Percentiles rank a stretch among this genome's conserved stretches.
These are phyloP conservation scores for Urostyla sp. DNA, from an alignment of 73 alveolate species.

Conservation along the genomic window DNA sequence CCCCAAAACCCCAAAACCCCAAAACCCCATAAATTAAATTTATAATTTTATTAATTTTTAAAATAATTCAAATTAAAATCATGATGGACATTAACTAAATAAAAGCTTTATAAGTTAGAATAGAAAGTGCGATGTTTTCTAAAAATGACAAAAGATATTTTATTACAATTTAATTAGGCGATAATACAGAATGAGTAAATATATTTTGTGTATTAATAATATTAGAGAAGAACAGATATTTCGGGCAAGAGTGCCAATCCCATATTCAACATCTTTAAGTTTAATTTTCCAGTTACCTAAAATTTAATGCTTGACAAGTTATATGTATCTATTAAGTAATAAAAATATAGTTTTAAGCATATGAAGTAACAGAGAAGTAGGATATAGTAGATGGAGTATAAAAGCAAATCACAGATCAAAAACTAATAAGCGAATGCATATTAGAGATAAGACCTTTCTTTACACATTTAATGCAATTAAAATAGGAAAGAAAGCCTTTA, in stretches of 20 bases:
- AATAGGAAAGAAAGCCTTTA: constrained; percentile 86
- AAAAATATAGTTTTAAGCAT: constrained; percentile 71
- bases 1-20: no score
- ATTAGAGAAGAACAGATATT: constrained; percentile 93
- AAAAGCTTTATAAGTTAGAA: constrained; percentile 31
- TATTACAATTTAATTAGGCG: constrained; percentile 92
- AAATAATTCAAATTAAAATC: neutral
- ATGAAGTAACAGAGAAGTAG: constrained; percentile 89
- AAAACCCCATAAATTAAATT: constrained; percentile 40
- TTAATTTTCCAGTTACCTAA: constrained; percentile 86
- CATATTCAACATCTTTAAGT: constrained; percentile 88
- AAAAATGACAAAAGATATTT: constrained; percentile 57
- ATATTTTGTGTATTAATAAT: neutral
- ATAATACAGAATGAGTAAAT: constrained; percentile 84
- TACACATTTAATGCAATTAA: constrained; percentile 81
- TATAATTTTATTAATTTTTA: constrained; percentile 43
- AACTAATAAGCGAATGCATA: constrained; percentile 93
- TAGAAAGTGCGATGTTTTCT: constrained; percentile 24
- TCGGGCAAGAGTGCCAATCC: constrained; percentile 93
- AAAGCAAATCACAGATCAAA: constrained; percentile 86
- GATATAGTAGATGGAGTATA: constrained; percentile 86
- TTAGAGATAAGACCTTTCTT: constrained; percentile 85
- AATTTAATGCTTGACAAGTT: neutral
- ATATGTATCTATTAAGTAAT: constrained; percentile 2
- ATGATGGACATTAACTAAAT: constrained; percentile 15